A percentile compares a stretch with the other conserved stretches of the same genome.
Evolutionary conservation across 495 filamentous ascomycete genomes (phyloP).

Genomic region (Darksidea phi): DNA sequence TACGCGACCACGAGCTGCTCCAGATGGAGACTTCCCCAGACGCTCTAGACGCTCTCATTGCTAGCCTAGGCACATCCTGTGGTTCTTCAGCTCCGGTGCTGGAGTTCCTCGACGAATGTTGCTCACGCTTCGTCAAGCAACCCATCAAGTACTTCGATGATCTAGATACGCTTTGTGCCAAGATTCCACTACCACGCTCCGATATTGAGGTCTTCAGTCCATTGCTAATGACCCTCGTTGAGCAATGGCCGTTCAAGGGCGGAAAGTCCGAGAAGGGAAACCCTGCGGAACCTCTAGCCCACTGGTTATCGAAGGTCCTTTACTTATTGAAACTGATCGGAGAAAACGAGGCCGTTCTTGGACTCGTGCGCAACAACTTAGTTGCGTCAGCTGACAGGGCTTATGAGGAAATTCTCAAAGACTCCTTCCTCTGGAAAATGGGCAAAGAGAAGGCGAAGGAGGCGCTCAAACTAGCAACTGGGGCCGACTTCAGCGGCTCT

Average conservation of each 20-base stretch:
- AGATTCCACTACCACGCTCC: not conserved
- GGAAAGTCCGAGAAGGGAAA: constrained; percentile 45
- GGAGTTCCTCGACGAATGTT: constrained; percentile 77
- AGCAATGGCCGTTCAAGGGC: constrained; percentile 71
- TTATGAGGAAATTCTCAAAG: constrained; percentile 18
- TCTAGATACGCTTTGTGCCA: constrained; percentile 31
- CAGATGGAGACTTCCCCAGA: constrained; percentile 45
- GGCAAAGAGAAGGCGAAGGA: constrained; percentile 29
- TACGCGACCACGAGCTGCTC: constrained; percentile 52
- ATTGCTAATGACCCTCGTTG: constrained; percentile 62
- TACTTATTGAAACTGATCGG: constrained; percentile 49
- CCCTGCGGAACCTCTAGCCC: constrained; percentile 47
- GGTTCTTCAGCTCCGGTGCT: constrained; percentile 43
- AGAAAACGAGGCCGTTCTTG: constrained; percentile 47
- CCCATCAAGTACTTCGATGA: constrained; percentile 69
- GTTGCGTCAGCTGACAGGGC: constrained; percentile 33
- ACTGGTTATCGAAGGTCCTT: constrained; percentile 57
- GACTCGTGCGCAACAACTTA: constrained; percentile 46
- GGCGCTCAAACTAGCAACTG: constrained; percentile 17
- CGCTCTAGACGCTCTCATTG: constrained; percentile 55
- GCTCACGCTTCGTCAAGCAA: constrained; percentile 64
- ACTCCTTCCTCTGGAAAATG: constrained; percentile 30
- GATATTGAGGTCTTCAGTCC: constrained; percentile 46
- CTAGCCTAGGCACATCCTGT: constrained; percentile 45
- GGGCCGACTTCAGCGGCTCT: constrained; percentile 30